Percentiles rank a stretch among this genome's conserved stretches.
phyloP scores from a whole-genome alignment of 208 protist genomes.

The Trypanosoma mega region DNA sequence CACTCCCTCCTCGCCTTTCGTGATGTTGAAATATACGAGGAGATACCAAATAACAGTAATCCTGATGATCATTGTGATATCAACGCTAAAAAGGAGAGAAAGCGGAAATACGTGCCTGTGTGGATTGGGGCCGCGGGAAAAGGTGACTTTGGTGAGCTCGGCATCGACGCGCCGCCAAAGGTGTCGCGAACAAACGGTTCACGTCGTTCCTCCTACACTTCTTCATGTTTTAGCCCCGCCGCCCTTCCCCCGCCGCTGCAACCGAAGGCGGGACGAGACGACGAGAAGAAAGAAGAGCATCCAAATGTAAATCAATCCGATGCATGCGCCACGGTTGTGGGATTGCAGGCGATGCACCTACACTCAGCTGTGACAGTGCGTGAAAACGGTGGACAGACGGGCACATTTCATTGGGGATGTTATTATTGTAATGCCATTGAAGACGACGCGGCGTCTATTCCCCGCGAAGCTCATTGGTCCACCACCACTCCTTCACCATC shows the following conservation, averaged over 20 bases:
- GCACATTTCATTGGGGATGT: conserved; percentile 78
- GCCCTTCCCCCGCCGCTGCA: background rate
- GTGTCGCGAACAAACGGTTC: background rate
- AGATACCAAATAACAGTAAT: background rate
- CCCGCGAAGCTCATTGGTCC: conserved; percentile 37
- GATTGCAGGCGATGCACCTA: conserved; percentile 71
- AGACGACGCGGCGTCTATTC: conserved; percentile 54
- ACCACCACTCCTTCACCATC: no score
- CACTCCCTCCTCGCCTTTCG: conserved; percentile 76
- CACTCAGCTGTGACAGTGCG: conserved; percentile 64
- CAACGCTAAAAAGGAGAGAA: background rate
- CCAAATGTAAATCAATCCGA: background rate
- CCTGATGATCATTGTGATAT: no score
- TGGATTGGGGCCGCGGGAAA: conserved; percentile 59
- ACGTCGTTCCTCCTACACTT: background rate
- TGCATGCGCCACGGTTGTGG: conserved; percentile 18
- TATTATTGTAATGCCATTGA: conserved; percentile 79
- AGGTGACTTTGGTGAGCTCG: conserved; percentile 87
- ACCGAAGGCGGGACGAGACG: no score
- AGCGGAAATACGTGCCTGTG: background rate
- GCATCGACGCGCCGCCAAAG: conserved; percentile 45
- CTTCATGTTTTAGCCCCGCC: background rate
- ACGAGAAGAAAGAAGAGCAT: no score
- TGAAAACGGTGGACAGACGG: background rate
- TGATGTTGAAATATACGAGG: conserved; percentile 17